These are phyloP conservation scores for Rhynchosporium agropyri DNA, from an alignment of 2,329 filamentous ascomycete species.

Conservation along the genomic window DNA sequence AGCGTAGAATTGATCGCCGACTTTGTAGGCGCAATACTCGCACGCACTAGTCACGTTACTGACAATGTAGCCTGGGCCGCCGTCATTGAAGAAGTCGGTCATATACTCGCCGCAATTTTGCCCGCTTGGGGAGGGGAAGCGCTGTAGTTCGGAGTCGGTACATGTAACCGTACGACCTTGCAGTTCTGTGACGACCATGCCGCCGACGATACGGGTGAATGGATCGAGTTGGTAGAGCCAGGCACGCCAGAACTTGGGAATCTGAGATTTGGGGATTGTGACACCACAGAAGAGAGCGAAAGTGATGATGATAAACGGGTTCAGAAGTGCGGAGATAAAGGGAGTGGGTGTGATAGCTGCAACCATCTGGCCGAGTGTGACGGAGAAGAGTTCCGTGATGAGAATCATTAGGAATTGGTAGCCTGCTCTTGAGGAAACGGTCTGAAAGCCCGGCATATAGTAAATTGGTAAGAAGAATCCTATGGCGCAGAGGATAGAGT, in stretches of 20 bases:
- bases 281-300: conserved; percentile 89
- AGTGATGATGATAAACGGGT: conserved; percentile 80
- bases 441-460: conserved; percentile 77
- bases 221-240: conserved; percentile 86
- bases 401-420: conserved; percentile 88
- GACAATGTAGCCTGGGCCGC: conserved; percentile 73
- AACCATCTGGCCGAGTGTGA: conserved; percentile 76
- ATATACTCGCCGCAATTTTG: conserved; percentile 78
- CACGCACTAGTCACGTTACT: conserved; percentile 68
- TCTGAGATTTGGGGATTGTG: conserved; percentile 75
- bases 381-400: conserved; percentile 81
- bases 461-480: conserved; percentile 82
- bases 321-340: conserved; percentile 77
- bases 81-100: conserved; percentile 65
- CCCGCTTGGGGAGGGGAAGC: conserved; percentile 66
- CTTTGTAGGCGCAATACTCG: conserved; percentile 78
- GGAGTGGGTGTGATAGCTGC: conserved; percentile 76
- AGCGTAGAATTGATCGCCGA: conserved; percentile 79
- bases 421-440: conserved; percentile 66
- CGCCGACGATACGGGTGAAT: conserved; percentile 79
- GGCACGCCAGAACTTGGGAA: conserved; percentile 75
- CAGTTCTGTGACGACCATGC: conserved; percentile 78
- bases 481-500: conserved; percentile 78
- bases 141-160: conserved; percentile 61
- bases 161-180: conserved; percentile 68